Base-by-base conservation (phyloP, 2,329 filamentous ascomycete genomes). In the Fusarium lyarnte region DNA sequence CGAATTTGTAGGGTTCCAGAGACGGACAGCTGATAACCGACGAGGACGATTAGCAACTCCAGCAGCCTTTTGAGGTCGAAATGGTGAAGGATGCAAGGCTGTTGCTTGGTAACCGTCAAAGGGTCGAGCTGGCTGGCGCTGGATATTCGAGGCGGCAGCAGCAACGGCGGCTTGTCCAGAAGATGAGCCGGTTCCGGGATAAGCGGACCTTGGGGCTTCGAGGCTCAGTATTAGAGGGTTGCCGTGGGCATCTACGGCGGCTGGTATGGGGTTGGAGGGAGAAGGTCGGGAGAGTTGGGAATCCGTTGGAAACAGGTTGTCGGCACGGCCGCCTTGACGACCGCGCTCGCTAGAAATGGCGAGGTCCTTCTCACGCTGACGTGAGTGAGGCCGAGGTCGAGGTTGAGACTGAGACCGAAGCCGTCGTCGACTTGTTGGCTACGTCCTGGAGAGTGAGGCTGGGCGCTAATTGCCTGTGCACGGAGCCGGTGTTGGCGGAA, bases 1-100 rank as follows among this genome's bases (percentile, higher is more conserved):
- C 31, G 87, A 90, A 77, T 90, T 90, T 65, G 87, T 87, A 29
- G 88, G 88, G 75, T 90, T 90, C 88, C 88, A 90, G 72, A 90
- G 86, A 39, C 87, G 86, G 49, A 85, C 84, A 27, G 86, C 82
- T 8, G 84, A 82, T 35, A 84, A 81, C 35, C 82, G 84, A 58
- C 80, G 82, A 52, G 82, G 78, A 31, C 82, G 81, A 36, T 74
- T 80, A 31, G 49, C 74, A 54, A 72, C 55, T 25, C 68, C 69
- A 42, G 55, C 70, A 46, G 79, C 78, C 36, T 82, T 79, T 70
- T 80, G 83, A 70, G 77, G 85, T 69, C 84, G 85, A 74, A 88
- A 87, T 72, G 85, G 78, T 25, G 78, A 77, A 53, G 69, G 74
- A 13, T 52, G 66, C n/a, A 70, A 69, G 47, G 66, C 49, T 23